Percentiles rank a stretch among this genome's conserved stretches.
Conservation (phyloP, 2,329 filamentous ascomycete species). For the Pseudovirgaria hyperparasitica region DNA sequence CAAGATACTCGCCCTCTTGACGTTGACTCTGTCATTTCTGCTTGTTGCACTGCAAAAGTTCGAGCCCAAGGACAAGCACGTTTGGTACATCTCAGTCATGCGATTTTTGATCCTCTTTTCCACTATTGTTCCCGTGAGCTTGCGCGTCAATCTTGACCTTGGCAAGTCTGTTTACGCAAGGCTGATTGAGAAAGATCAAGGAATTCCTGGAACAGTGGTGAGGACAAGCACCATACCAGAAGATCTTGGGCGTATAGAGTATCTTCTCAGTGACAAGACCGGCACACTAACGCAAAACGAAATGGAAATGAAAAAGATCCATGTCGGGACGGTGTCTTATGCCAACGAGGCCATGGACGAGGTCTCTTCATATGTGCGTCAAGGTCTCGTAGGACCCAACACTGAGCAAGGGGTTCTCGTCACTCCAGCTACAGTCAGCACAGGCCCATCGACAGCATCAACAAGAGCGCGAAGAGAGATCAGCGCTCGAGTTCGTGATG, state of each 20-base stretch:
- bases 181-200: slow-evolving; percentile 85
- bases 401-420: slow-evolving; percentile 37
- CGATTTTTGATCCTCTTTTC: slow-evolving; percentile 97
- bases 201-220: slow-evolving; percentile 84
- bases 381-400: slow-evolving; percentile 53
- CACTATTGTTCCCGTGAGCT: slow-evolving; percentile 95
- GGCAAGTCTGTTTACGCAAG: slow-evolving; percentile 93
- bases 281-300: slow-evolving; percentile 93
- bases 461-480: slow-evolving; percentile 88
- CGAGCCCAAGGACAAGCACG: slow-evolving; percentile 46
- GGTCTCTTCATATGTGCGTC: slow-evolving; percentile 71
- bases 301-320: slow-evolving; percentile 98
- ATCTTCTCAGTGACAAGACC: slow-evolving; percentile 92
- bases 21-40: slow-evolving; percentile 71
- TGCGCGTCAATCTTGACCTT: slow-evolving; percentile 93
- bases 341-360: slow-evolving; percentile 99
- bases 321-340: slow-evolving; percentile 95
- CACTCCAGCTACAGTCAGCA: slow-evolving; percentile 62
- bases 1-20: slow-evolving; percentile 87
- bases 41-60: slow-evolving; percentile 83
- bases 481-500: slow-evolving; percentile 79
- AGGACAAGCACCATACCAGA: slow-evolving; percentile 96
- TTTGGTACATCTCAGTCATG: slow-evolving; percentile 96
- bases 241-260: slow-evolving; percentile 89
- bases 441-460: slow-evolving; percentile 46